These are phyloP conservation scores for Cadophora gregata DNA, from an alignment of 2,329 filamentous ascomycete species.

Conservation along the genomic window DNA sequence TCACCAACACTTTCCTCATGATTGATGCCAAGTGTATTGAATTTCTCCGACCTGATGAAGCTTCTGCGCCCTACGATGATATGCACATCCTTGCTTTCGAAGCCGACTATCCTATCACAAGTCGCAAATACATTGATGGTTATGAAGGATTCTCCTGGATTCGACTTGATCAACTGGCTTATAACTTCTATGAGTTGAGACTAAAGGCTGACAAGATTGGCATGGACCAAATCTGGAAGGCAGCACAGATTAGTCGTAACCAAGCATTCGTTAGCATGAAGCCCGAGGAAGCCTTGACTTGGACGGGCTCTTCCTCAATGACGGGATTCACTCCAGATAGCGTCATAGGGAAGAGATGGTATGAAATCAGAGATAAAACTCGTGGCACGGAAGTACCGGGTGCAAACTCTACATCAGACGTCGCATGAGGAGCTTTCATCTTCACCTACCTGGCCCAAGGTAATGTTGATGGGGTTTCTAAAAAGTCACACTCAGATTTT, in stretches of 20 bases:
- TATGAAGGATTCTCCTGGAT: background rate
- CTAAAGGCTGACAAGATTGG: background rate
- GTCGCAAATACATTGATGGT: background rate
- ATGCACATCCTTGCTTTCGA: background rate
- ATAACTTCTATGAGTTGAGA: background rate
- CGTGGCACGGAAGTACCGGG: no score
- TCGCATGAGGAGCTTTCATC: no score
- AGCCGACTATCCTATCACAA: background rate
- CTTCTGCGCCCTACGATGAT: background rate
- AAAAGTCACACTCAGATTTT: no score
- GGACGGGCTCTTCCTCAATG: no score
- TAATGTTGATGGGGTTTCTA: no score
- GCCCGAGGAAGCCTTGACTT: no score
- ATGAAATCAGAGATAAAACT: no score
- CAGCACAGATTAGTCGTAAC: background rate
- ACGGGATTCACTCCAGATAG: no score
- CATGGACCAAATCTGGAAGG: background rate
- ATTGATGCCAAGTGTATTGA: background rate
- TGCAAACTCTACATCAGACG: no score
- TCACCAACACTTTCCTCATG: background rate
- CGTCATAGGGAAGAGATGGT: no score
- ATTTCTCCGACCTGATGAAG: no score
- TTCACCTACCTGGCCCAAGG: no score
- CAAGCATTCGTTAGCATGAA: background rate
- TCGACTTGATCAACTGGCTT: background rate